These are phyloP conservation scores for Sicyos baderoa DNA, from an alignment of 306 rosid species.

Conservation along the genomic window DNA sequence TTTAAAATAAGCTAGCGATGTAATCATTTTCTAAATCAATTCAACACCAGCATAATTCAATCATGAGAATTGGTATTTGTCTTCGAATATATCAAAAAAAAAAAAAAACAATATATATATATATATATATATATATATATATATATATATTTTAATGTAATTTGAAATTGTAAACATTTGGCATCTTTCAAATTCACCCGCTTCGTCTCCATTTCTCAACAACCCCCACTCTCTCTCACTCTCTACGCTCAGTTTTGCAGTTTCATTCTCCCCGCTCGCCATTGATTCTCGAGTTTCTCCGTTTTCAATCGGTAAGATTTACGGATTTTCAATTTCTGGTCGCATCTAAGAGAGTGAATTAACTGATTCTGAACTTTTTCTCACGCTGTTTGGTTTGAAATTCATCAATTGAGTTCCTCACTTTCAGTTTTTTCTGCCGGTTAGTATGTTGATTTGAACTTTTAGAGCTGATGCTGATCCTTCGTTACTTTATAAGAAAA, in stretches of 20 bases:
- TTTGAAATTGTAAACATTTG: background rate
- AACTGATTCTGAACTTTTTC: background rate
- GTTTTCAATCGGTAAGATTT: background rate
- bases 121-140: no score
- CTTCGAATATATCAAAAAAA: no score
- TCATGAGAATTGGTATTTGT: no score
- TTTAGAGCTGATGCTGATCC: background rate
- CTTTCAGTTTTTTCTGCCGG: background rate
- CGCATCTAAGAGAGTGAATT: background rate
- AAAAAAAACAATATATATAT: no score
- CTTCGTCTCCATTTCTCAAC: slow-evolving; percentile 1
- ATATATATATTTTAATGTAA: background rate
- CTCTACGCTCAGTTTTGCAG: background rate
- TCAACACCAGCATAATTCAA: no score
- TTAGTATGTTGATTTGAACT: background rate
- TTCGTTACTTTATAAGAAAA: background rate
- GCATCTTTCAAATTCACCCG: background rate
- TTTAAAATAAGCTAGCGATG: no score
- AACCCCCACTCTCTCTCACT: background rate
- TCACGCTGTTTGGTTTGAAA: background rate
- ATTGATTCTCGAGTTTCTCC: background rate
- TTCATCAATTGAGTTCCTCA: background rate
- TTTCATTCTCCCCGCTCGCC: background rate
- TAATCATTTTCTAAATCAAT: no score
- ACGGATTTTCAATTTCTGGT: background rate